Evolutionary conservation across 179 eudicot species (phyloP).

Genomic region (Carnegiea gigantea): DNA sequence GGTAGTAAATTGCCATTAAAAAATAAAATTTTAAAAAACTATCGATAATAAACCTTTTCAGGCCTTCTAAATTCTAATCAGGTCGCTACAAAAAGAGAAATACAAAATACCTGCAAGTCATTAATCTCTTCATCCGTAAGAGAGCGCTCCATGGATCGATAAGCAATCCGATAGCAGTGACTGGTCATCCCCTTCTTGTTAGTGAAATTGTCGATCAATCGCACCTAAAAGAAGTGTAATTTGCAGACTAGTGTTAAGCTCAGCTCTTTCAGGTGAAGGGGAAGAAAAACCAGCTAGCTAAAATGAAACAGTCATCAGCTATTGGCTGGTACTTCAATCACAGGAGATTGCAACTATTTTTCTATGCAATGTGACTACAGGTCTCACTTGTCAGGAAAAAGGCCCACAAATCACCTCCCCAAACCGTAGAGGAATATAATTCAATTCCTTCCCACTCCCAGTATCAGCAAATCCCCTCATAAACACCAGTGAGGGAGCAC

Average conservation of each 20-base stretch:
- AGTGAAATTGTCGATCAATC: slow-evolving; percentile 74
- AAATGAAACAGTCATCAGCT: too few relatives aligned
- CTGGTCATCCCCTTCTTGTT: slow-evolving; percentile 96
- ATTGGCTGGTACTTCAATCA: too few relatives aligned
- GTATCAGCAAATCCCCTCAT: too few relatives aligned
- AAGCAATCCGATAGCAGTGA: slow-evolving; percentile 86
- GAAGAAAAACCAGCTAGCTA: too few relatives aligned
- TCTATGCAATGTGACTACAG: too few relatives aligned
- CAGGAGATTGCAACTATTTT: too few relatives aligned
- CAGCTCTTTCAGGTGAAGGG: too few relatives aligned
- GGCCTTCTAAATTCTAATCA: background rate
- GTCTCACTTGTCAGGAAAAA: too few relatives aligned
- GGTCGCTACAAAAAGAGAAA: background rate
- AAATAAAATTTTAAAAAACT: background rate
- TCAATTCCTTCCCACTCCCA: too few relatives aligned
- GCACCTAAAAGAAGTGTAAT: slow-evolving; percentile 19
- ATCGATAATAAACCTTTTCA: background rate
- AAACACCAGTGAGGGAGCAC: too few relatives aligned
- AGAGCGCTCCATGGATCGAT: slow-evolving; percentile 94
- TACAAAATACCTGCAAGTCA: slow-evolving; percentile 61
- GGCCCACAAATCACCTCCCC: too few relatives aligned
- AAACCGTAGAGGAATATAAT: too few relatives aligned
- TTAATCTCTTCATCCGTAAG: slow-evolving; percentile 91
- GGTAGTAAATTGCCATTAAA: background rate
- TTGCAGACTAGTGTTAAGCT: background rate